These are phyloP conservation scores for Naganishia vaughanmartiniae DNA, from an alignment of 768 basidiomycete genomes.

Conservation along the genomic window DNA sequence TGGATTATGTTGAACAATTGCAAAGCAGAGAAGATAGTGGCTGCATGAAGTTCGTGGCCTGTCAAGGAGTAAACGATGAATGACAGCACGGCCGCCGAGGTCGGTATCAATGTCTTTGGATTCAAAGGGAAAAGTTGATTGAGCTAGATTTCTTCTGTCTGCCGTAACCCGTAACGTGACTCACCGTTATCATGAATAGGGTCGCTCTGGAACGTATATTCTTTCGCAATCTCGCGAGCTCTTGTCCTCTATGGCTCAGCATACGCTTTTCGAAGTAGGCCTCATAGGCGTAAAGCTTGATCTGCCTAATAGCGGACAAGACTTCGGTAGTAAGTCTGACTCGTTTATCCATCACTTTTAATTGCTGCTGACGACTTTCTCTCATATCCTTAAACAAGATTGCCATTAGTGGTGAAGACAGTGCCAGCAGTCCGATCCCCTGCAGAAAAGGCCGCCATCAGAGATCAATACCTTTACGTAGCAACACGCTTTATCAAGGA, in stretches of 20 bases:
- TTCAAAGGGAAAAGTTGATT: conserved; percentile 49
- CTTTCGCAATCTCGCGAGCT: conserved; percentile 39
- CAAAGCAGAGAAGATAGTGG: conserved; percentile 61
- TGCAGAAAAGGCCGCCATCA: not conserved
- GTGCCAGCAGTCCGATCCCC: conserved; percentile 54
- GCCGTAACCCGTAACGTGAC: not conserved
- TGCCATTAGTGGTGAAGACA: conserved; percentile 10
- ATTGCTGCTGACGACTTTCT: conserved; percentile 43
- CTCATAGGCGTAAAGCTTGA: conserved; percentile 68
- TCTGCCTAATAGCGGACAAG: conserved; percentile 65
- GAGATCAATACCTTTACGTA: not conserved
- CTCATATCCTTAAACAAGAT: conserved; percentile 37
- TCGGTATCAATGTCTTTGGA: conserved; percentile 59
- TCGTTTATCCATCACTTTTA: conserved; percentile 66
- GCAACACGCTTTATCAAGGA: not conserved
- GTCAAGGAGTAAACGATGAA: conserved; percentile 66
- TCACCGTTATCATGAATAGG: conserved; percentile 7
- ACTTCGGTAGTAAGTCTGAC: conserved; percentile 67
- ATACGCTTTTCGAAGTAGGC: conserved; percentile 42
- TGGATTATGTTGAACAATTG: conserved; percentile 60
- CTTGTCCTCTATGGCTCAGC: conserved; percentile 37
- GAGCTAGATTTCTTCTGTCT: not conserved
- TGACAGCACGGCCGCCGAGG: conserved; percentile 56
- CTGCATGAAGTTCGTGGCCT: conserved; percentile 60
- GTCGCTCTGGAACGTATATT: conserved; percentile 29